A percentile compares a stretch with the other conserved stretches of the same genome.
These are phyloP conservation scores for Monascus ruber DNA, from an alignment of 2,329 filamentous ascomycete species.

Conservation along the genomic window DNA sequence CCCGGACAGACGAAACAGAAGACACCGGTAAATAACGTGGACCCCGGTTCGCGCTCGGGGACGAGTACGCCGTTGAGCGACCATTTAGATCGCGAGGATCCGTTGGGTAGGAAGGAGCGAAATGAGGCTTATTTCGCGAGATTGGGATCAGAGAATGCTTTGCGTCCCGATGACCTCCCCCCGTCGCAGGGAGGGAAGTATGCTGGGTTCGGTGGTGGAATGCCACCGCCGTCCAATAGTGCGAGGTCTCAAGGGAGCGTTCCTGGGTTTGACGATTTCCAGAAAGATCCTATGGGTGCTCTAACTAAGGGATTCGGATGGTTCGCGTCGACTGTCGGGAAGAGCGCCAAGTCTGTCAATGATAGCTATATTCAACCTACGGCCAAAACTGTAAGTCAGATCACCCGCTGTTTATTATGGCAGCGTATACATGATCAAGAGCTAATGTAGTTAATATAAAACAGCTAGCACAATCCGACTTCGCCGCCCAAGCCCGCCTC, in stretches of 20 bases:
- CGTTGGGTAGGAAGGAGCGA: constrained; percentile 44
- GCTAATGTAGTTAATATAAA: not conserved
- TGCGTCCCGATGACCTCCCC: constrained; percentile 59
- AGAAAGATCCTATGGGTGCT: constrained; percentile 79
- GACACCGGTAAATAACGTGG: constrained; percentile 21
- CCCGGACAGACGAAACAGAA: constrained; percentile 51
- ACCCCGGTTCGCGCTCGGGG: constrained; percentile 23
- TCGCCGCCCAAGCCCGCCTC: constrained; percentile 58
- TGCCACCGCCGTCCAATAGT: constrained; percentile 40
- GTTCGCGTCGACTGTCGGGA: constrained; percentile 78
- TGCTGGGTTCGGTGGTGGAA: constrained; percentile 73
- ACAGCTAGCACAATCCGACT: constrained; percentile 68
- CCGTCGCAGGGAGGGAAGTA: constrained; percentile 92
- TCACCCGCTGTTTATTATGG: too few relatives aligned
- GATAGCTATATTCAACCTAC: constrained; percentile 87
- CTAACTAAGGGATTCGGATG: constrained; percentile 89
- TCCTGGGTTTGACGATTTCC: constrained; percentile 73
- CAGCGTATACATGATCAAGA: too few relatives aligned
- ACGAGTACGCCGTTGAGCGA: constrained; percentile 17
- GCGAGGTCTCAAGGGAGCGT: constrained; percentile 23
- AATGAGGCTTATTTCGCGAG: constrained; percentile 87
- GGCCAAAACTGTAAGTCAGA: constrained; percentile 60
- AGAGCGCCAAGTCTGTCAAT: constrained; percentile 84
- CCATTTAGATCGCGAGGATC: constrained; percentile 10
- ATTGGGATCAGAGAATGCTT: constrained; percentile 72